Evolutionary conservation across 805 yeast genomes (phyloP), one percentile per base, ranked within the genome.

Genomic region (Jamesozyma lodderae): DNA sequence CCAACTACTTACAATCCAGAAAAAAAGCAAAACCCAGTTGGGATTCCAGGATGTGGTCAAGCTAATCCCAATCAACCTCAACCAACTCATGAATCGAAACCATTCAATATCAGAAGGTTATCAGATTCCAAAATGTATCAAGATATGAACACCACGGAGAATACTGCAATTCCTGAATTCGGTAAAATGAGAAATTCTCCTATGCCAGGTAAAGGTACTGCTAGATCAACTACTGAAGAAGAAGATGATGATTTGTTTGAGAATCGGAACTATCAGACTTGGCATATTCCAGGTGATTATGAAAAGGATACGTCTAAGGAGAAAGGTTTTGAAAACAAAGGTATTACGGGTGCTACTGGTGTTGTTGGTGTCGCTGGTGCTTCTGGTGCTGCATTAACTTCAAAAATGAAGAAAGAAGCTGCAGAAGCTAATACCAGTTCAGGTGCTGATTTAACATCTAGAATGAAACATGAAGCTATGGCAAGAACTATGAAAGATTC

Each of bases 11-110:
- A 22, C 6, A 36, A 18, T 18, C 35, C 16, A 17, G 25, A 4
- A 20, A 26, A 27, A 33, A n/a, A 33, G 10, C 32, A 17, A 26
- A 21, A 3, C 25, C 31, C 13, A 9, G 35, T 29, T 6, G 39
- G 37, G 13, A 37, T 42, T 30, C 48, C 48, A 21, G 46, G 45
- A n/a, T 42, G 45, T 42, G 45, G 45, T n/a, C 19, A 11, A 14
- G 38, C 33, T 14, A 24, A 4, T 18, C n/a, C n/a, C n/a, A n/a
- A 24, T 24, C 25, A 13, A 23, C 19, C 25, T 7, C n/a, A n/a
- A n/a, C 7, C 4, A 17, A 7, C 13, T 20, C 32, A 16, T 17
- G 22, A 18, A 17, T 7, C 15, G 17, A 9, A 21, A 6, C 17
- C 26, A n/a, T 15, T 28, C 3, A 29, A 22, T 22, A 13, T n/a